Percentiles rank a stretch among this genome's conserved stretches.
Evolutionary conservation across 345 rosid species (phyloP).

Genomic region (Rhodomyrtus tomentosa): DNA sequence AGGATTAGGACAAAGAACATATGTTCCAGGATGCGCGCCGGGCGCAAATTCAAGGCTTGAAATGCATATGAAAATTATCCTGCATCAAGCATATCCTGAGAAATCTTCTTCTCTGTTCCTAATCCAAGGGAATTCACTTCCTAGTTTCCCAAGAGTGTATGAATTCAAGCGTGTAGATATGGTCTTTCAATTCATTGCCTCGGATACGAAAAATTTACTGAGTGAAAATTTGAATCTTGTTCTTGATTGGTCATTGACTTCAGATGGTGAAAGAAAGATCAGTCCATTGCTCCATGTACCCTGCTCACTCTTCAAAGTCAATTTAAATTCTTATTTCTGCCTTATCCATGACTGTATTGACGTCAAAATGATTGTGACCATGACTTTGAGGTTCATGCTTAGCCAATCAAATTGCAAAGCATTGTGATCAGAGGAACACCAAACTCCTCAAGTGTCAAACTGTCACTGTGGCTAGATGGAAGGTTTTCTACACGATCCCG

Average conservation of each 20-base stretch:
- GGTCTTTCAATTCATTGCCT: not conserved
- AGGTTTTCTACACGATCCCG: not conserved
- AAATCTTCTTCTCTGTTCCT: not conserved
- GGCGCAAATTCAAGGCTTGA: not conserved
- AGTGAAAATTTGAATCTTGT: not conserved
- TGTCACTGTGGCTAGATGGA: not conserved
- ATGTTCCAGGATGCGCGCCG: slow-evolving; percentile 11
- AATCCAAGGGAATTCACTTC: slow-evolving; percentile 18
- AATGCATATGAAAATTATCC: not conserved
- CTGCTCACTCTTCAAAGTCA: not conserved
- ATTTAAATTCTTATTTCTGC: not conserved
- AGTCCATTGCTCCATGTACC: not conserved
- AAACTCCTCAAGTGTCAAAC: not conserved
- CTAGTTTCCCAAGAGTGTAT: slow-evolving; percentile 16
- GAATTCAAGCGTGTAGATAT: not conserved
- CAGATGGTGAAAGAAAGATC: not conserved
- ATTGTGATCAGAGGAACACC: not conserved
- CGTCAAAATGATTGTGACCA: not conserved
- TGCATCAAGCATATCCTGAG: not conserved
- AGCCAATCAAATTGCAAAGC: not conserved
- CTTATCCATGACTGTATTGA: not conserved
- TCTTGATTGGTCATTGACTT: not conserved
- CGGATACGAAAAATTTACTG: not conserved
- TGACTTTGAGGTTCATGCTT: not conserved
- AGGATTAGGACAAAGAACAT: slow-evolving; percentile 26